These are phyloP conservation scores for Ascoidea rubescens DNA, from an alignment of 805 yeast species.

Conservation along the genomic window DNA sequence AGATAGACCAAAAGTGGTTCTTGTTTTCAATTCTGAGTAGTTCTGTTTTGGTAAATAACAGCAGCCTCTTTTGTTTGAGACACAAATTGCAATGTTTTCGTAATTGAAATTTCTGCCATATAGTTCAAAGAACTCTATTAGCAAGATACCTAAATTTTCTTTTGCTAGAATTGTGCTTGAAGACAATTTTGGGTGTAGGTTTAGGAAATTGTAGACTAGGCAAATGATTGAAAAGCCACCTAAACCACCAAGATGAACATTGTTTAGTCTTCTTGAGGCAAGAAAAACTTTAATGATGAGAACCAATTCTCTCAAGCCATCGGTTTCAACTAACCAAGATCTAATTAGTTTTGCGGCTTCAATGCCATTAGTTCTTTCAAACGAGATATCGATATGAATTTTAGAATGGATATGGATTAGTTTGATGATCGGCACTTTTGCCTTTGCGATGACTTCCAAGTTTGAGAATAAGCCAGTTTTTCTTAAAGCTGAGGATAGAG, in stretches of 20 bases:
- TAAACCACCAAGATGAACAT: constrained; percentile 85
- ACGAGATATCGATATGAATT: constrained; percentile 79
- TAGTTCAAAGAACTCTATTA: constrained; percentile 84
- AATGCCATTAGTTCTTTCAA: constrained; percentile 73
- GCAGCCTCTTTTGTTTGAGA: constrained; percentile 37
- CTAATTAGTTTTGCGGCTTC: constrained; percentile 70
- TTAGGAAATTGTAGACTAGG: constrained; percentile 66
- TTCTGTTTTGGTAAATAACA: constrained; percentile 44
- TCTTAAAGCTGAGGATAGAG: constrained; percentile 57
- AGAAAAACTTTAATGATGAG: constrained; percentile 76
- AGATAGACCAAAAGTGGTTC: constrained; percentile 48
- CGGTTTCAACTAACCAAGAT: constrained; percentile 57
- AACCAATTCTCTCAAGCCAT: constrained; percentile 74
- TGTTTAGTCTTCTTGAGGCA: constrained; percentile 61
- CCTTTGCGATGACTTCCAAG: constrained; percentile 77
- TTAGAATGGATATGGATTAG: constrained; percentile 60
- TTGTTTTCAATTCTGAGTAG: constrained; percentile 36
- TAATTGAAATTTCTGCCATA: constrained; percentile 86
- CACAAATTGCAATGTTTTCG: constrained; percentile 60
- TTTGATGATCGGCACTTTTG: constrained; percentile 90
- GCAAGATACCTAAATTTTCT: constrained; percentile 71
- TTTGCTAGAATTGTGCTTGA: constrained; percentile 52
- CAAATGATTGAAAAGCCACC: constrained; percentile 95
- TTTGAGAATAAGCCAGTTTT: constrained; percentile 46
- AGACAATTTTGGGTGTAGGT: constrained; percentile 66